Conservation (phyloP, 768 basidiomycete species). For the Lactifluus piperatus region DNA sequence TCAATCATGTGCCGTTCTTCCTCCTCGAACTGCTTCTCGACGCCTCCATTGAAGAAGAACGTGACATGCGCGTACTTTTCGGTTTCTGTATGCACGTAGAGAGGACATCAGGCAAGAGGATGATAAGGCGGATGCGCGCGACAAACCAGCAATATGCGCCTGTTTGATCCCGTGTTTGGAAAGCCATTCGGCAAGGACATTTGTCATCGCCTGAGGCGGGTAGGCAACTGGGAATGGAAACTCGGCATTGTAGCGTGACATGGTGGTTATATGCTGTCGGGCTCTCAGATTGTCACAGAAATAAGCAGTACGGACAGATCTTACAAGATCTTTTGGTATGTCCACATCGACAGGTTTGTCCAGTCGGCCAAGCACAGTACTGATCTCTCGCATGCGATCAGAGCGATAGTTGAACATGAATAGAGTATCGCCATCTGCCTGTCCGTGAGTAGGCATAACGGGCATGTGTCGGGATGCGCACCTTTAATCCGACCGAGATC, state of each 20-base stretch:
- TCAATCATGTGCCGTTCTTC: constrained; percentile 86
- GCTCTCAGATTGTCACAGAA: background rate
- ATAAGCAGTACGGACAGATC: constrained; percentile 21
- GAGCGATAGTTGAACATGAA: constrained; percentile 99
- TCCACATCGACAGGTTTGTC: constrained; percentile 80
- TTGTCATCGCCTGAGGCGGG: constrained; percentile 90
- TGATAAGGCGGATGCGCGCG: background rate
- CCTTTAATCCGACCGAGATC: constrained; percentile 75
- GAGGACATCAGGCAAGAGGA: background rate
- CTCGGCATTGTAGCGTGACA: constrained; percentile 88
- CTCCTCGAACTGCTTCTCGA: constrained; percentile 80
- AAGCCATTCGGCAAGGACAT: constrained; percentile 92
- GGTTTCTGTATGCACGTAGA: constrained; percentile 47
- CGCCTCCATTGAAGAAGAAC: constrained; percentile 97
- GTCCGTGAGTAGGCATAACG: background rate
- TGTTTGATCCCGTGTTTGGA: constrained; percentile 72
- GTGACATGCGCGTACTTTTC: constrained; percentile 98
- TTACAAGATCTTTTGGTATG: constrained; percentile 71
- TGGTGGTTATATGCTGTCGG: constrained; percentile 73
- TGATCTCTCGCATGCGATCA: constrained; percentile 91
- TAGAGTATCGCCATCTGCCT: constrained; percentile 70
- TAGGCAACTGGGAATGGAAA: constrained; percentile 88
- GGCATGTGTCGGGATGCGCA: constrained; percentile 23
- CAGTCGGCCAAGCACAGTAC: constrained; percentile 67
- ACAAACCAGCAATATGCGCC: constrained; percentile 74